phyloP scores from a whole-genome alignment of 495 filamentous ascomycete genomes.

The Neurospora cerealis region DNA sequence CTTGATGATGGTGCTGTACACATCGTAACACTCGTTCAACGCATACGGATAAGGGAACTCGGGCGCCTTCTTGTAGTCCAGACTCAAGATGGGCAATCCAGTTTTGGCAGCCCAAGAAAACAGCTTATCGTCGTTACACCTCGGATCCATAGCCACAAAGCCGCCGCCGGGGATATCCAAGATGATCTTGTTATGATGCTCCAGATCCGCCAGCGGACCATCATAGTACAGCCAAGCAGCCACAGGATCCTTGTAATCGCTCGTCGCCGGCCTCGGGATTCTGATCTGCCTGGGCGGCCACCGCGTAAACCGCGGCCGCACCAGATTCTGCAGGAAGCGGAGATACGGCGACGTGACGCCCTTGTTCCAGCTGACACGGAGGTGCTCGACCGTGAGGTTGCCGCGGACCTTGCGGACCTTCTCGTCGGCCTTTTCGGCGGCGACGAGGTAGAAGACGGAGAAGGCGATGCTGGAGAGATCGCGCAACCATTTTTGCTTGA shows the following conservation, averaged over 20 bases:
- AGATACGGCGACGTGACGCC: constrained; percentile 69
- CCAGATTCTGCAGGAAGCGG: constrained; percentile 51
- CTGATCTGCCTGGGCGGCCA: constrained; percentile 73
- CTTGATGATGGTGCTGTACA: constrained; percentile 70
- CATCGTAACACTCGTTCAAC: constrained; percentile 92
- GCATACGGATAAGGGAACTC: constrained; percentile 94
- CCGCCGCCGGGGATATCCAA: constrained; percentile 91
- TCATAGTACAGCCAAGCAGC: constrained; percentile 92
- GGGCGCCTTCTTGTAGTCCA: constrained; percentile 92
- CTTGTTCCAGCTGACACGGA: constrained; percentile 95
- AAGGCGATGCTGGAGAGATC: constrained; percentile 78
- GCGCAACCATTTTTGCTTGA: constrained; percentile 68
- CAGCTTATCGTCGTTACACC: constrained; percentile 85
- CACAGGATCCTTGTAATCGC: constrained; percentile 72
- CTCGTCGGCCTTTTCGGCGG: constrained; percentile 90
- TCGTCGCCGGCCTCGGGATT: constrained; percentile 68
- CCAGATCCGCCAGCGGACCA: constrained; percentile 66
- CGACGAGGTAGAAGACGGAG: constrained; percentile 78
- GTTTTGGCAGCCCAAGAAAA: constrained; percentile 80
- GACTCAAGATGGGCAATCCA: constrained; percentile 73
- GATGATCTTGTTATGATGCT: constrained; percentile 69
- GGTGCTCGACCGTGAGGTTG: constrained; percentile 78
- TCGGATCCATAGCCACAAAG: constrained; percentile 89
- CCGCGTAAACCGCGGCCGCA: constrained; percentile 68
- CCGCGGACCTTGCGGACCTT: constrained; percentile 89